Evolutionary conservation across 192 early-diverging fungal species (phyloP), one percentile per base, ranked within the genome.

Genomic region (Linnemannia schmuckeri): DNA sequence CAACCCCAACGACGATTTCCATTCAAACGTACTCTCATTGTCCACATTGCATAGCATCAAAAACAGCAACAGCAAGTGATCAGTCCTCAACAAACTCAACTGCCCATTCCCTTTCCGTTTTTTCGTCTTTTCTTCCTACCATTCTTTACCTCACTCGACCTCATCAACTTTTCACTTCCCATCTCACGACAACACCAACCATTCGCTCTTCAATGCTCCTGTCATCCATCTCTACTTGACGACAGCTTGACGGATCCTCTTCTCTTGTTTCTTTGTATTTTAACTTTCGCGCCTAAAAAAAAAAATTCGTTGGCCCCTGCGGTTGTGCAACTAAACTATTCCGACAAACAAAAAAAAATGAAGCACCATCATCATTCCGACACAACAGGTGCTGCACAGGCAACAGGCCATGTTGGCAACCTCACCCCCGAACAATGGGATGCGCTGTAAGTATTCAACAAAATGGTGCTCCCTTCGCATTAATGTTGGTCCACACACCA

Each of bases 391-490:
- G 46, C 30, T 41, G 33, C 68, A 22, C 52, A 70, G 22, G 37
- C 70, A 0, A 73, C 79, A 27, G 85, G 85, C 37, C 85, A 87
- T 75, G 63, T 87, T 71, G 80, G 79, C 15, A 81, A 74, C 54
- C 72, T 87, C 18, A 81, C 76, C 3, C 85, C 75, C 38, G 79
- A 81, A 17, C 85, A 87, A 66, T 87, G 85, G 85, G 85, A 81
- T 30, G 80, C 85, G 2, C 72, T 87, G 85, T 87, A 81, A 81
- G 85, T 66, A 66, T 6, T 20, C 20, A 52, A 12, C 13, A 66
- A 30, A 15, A 30, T 13, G 30, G 61, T 76, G 17, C 54, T 61
- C 24, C 1, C 47, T 49, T 38, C 61, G 44, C 15, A 47, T 7
- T 8, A 8, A 15, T 40, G 22, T 18, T 61, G 78, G 40, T 44